Conservation (phyloP, 2,329 filamentous ascomycete species). For the Beauveria brongniartii region DNA sequence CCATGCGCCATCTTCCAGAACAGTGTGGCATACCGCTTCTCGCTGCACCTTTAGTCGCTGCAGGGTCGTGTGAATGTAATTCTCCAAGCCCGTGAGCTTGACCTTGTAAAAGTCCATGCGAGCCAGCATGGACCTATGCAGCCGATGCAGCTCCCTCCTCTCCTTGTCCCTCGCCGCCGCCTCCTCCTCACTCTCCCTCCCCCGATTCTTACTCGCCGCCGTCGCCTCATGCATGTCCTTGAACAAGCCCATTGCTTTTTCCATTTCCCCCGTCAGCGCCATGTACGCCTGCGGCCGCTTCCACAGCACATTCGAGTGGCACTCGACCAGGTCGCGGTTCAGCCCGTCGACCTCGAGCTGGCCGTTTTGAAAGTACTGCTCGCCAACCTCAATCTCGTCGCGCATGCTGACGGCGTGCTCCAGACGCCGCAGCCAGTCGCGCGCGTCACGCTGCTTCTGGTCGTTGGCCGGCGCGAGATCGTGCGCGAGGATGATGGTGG, state of each 20-base stretch:
- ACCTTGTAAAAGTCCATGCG: slow-evolving; percentile 52
- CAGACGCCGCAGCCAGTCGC: slow-evolving; percentile 52
- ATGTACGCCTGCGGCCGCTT: slow-evolving; percentile 54
- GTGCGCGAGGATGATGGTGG: slow-evolving; percentile 50
- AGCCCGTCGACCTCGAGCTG: slow-evolving; percentile 51
- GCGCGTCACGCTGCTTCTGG: slow-evolving; percentile 53
- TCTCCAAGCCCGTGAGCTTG: slow-evolving; percentile 54
- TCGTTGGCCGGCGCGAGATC: slow-evolving; percentile 49
- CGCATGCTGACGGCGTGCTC: slow-evolving; percentile 55
- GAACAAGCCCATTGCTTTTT: slow-evolving; percentile 39
- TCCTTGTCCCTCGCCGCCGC: slow-evolving; percentile 20
- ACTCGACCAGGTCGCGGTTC: slow-evolving; percentile 55
- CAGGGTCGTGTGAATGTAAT: slow-evolving; percentile 54
- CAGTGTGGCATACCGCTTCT: slow-evolving; percentile 40
- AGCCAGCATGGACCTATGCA: slow-evolving; percentile 45
- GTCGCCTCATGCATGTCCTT: slow-evolving; percentile 19
- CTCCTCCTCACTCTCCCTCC: slow-evolving; percentile 10
- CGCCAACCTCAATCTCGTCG: slow-evolving; percentile 48
- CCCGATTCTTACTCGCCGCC: slow-evolving; percentile 14
- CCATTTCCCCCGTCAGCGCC: slow-evolving; percentile 43
- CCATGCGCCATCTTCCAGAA: background rate
- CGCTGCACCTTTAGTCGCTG: slow-evolving; percentile 54
- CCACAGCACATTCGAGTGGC: slow-evolving; percentile 54
- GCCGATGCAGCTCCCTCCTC: slow-evolving; percentile 28
- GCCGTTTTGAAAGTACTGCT: slow-evolving; percentile 45